A percentile compares a stretch with the other conserved stretches of the same genome.
phyloP scores from a whole-genome alignment of 495 filamentous ascomycete genomes.

The Trichoderma reesei region DNA sequence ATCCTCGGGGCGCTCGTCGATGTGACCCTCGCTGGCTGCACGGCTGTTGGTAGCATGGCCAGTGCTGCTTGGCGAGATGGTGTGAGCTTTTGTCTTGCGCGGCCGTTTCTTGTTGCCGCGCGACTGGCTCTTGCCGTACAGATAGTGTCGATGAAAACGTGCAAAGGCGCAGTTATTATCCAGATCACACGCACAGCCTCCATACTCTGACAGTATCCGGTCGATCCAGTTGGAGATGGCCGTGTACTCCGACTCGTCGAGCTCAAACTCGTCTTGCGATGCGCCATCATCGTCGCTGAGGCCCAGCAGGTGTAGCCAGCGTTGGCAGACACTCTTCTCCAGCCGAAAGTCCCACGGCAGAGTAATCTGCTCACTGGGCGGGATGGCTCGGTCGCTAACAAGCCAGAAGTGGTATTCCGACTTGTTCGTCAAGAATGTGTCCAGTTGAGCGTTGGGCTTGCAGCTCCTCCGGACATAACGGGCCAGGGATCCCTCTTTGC shows the following conservation, averaged over 20 bases:
- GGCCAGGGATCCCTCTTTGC: conserved; percentile 70
- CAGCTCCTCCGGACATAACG: conserved; percentile 86
- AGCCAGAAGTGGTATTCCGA: conserved; percentile 83
- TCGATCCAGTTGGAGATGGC: conserved; percentile 48
- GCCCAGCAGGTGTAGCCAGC: conserved; percentile 40
- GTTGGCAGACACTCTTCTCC: conserved; percentile 30
- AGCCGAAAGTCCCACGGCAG: conserved; percentile 47
- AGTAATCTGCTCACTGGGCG: conserved; percentile 45
- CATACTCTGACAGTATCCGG: conserved; percentile 71
- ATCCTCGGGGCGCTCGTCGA: conserved; percentile 41
- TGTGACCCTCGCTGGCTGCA: conserved; percentile 60
- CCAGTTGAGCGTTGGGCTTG: conserved; percentile 69
- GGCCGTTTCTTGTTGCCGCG: conserved; percentile 53
- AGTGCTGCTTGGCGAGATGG: conserved; percentile 57
- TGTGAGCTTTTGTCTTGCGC: conserved; percentile 42
- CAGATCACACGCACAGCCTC: conserved; percentile 74
- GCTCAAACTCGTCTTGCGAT: conserved; percentile 25
- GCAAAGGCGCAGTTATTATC: conserved; percentile 57
- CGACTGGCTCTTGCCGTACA: conserved; percentile 32
- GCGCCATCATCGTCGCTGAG: conserved; percentile 36
- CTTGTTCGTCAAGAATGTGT: conserved; percentile 65
- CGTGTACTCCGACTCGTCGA: conserved; percentile 43
- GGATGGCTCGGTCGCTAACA: conserved; percentile 63
- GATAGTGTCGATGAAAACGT: conserved; percentile 60
- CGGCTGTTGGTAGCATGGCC: conserved; percentile 66